Conservation (phyloP, 2,329 filamentous ascomycete species). For the Fusarium cyanostomum region DNA sequence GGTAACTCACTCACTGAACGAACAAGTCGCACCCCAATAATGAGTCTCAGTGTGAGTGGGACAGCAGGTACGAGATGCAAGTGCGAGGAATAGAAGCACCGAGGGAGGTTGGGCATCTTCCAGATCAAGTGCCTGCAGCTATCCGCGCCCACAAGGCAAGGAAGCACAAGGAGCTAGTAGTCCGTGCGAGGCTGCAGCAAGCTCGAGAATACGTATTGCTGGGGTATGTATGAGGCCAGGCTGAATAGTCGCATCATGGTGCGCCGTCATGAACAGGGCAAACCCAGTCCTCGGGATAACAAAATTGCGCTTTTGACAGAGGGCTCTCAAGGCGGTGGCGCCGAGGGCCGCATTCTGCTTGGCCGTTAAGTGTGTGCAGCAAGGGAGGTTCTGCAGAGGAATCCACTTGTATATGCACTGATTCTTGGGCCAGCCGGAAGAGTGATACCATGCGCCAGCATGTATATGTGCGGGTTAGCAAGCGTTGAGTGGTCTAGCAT, state of each 20-base stretch:
- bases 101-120: conserved; percentile 21
- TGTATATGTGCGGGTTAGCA: neutral
- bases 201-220: conserved; percentile 18
- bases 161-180: conserved; percentile 12
- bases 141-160: conserved; percentile 18
- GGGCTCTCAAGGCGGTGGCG: conserved; percentile 16
- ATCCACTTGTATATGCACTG: conserved; percentile 32
- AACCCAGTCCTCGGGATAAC: conserved; percentile 20
- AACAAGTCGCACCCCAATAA: conserved; percentile 3
- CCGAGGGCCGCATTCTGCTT: conserved; percentile 25
- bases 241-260: conserved; percentile 8
- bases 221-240: conserved; percentile 32
- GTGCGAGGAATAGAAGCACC: conserved; percentile 19
- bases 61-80: conserved; percentile 40
- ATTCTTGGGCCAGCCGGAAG: neutral
- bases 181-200: conserved; percentile 27
- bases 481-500: neutral
- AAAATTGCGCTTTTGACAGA: conserved; percentile 22
- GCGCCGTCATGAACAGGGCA: conserved; percentile 1
- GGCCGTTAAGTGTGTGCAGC: conserved; percentile 39
- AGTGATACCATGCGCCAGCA: conserved; percentile 11
- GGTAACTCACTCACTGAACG: conserved; percentile 3
- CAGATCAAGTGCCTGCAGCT: conserved; percentile 27
- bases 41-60: conserved; percentile 21
- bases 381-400: conserved; percentile 28